Conservation (phyloP, 2,329 filamentous ascomycete species). For the Apiospora koreana region DNA sequence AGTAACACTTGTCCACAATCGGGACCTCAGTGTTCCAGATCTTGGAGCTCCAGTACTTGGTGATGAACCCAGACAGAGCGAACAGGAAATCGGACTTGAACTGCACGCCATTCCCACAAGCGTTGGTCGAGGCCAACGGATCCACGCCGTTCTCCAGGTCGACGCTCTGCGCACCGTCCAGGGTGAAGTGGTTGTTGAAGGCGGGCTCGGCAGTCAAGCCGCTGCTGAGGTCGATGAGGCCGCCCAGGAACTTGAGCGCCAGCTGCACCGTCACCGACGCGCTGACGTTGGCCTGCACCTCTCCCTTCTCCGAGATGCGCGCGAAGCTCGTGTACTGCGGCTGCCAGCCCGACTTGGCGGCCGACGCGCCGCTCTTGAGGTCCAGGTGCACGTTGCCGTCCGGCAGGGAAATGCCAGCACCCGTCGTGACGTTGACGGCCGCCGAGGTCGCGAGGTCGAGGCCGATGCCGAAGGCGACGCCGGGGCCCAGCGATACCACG, state of each 20-base stretch:
- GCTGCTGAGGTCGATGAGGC: slow-evolving; percentile 37
- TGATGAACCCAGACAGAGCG: slow-evolving; percentile 29
- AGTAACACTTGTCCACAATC: slow-evolving; percentile 30
- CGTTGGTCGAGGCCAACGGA: slow-evolving; percentile 19
- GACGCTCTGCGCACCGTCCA: slow-evolving; percentile 26
- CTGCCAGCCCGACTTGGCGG: slow-evolving; percentile 35
- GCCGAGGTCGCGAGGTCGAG: slow-evolving; percentile 36
- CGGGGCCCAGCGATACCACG: slow-evolving; percentile 39
- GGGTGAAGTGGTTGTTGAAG: slow-evolving; percentile 37
- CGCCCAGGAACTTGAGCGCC: slow-evolving; percentile 36
- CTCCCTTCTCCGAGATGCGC: slow-evolving; percentile 34
- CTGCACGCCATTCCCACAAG: slow-evolving; percentile 26
- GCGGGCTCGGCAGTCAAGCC: slow-evolving; percentile 38
- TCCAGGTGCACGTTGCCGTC: slow-evolving; percentile 41
- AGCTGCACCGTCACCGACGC: slow-evolving; percentile 40
- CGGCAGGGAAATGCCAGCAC: slow-evolving; percentile 32
- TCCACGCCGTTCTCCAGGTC: slow-evolving; percentile 18
- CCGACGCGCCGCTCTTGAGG: slow-evolving; percentile 31
- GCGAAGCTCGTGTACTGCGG: slow-evolving; percentile 36
- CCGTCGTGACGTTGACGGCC: slow-evolving; percentile 32
- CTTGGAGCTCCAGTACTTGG: slow-evolving; percentile 23
- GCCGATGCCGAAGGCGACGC: slow-evolving; percentile 39
- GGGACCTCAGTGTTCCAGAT: slow-evolving; percentile 29
- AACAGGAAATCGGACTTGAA: slow-evolving; percentile 30
- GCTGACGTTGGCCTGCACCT: slow-evolving; percentile 34